Base-by-base conservation (phyloP, 208 protist genomes). In the Leptomonas pyrrhocoris region DNA sequence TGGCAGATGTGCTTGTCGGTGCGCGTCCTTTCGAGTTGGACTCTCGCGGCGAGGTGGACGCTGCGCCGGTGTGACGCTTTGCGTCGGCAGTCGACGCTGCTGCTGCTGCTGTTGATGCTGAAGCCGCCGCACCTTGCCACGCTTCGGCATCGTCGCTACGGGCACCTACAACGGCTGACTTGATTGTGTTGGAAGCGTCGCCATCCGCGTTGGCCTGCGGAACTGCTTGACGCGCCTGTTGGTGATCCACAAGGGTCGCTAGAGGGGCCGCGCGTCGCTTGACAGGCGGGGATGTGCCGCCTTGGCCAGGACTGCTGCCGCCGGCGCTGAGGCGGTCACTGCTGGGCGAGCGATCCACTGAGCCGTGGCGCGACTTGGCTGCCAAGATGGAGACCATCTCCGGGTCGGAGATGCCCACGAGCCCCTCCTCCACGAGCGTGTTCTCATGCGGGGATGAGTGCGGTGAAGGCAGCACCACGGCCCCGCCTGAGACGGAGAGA, bases 231-330 rank as follows among this genome's bases (percentile, higher is more conserved):
- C 85, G 80, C 46, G 83, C 81, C 56, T 83, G 70, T 49, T 90
- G 82, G 50, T 94, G 85, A 34, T 87, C 82, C 16, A 85, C 65
- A n/a, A 94, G 72, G 6, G 84, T 92, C 46, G 68, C 70, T 34
- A 83, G 62, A 0, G 84, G 82, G 9, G 75, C 78, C 1, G 80
- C 63, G 21, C 67, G 64, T 23, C 79, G 72, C 56, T 74, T 80
- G 45, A 66, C 51, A 1, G 27, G 42, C 18, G 48, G 27, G 5
- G 46, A 61, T 30, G 36, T 42, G 30, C 73, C 31, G 16, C 34
- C 48, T n/a, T 19, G 49, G 0, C 57, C 68, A 3, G 55, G 42
- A 1, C 74, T 60, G 54, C 28, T 57, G 25, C 51, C 48, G 63
- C 45, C 68, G 43, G 8, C 51, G 31, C 38, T 49, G 48, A 58